Percentiles rank a stretch among this genome's conserved stretches.
phyloP scores from a whole-genome alignment of 2,329 filamentous ascomycete species.

The Zymoseptoria ardabiliae region DNA sequence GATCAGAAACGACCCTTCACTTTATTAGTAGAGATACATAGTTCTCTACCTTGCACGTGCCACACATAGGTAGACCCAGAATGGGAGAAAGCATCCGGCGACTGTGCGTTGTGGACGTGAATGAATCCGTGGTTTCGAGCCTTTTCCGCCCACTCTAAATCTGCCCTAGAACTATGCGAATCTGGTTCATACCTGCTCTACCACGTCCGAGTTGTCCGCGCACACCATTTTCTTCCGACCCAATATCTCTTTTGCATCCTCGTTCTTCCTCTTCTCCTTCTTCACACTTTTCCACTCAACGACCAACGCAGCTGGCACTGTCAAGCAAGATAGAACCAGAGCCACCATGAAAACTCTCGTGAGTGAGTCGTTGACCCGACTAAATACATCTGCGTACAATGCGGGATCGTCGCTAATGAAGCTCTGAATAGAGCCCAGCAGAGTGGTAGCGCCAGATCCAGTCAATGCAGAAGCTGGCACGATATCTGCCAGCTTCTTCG shows the following conservation, averaged over 20 bases:
- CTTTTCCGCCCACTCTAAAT: no score
- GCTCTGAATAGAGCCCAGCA: not conserved
- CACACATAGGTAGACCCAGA: no score
- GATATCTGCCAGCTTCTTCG: not conserved
- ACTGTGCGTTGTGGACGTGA: no score
- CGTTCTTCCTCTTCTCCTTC: conserved; percentile 28
- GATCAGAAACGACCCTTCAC: no score
- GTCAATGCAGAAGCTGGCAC: conserved; percentile 25
- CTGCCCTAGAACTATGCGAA: no score
- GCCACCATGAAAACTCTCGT: conserved; percentile 7
- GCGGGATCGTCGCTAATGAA: not conserved
- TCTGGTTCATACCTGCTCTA: no score
- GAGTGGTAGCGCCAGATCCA: not conserved
- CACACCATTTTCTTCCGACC: not conserved
- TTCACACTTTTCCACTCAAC: conserved; percentile 19
- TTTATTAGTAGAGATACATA: no score
- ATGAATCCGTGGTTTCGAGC: no score
- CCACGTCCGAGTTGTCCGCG: no score
- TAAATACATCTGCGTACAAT: not conserved
- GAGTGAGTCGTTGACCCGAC: not conserved
- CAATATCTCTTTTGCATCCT: conserved; percentile 3
- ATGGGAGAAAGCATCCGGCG: no score
- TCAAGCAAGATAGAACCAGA: conserved; percentile 6
- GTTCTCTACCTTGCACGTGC: no score
- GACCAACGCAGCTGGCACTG: conserved; percentile 1